Percentiles rank a stretch among this genome's conserved stretches.
Conservation (phyloP, 805 yeast species). For the Teunomyces barrocoloradensis region DNA sequence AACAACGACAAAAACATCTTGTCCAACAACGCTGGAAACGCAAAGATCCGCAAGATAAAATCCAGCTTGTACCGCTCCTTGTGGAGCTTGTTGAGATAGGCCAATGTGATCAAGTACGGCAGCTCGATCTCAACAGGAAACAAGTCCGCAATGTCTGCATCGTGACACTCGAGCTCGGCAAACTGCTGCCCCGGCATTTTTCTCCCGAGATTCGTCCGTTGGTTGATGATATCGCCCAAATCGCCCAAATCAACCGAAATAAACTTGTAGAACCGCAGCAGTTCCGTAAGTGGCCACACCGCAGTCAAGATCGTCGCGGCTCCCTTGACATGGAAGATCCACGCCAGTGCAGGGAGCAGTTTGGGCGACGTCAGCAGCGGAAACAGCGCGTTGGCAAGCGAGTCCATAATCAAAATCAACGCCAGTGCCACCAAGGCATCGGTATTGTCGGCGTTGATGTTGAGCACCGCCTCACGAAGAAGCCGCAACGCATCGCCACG, state of each 20-base stretch:
- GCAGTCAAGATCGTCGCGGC: conserved; percentile 95
- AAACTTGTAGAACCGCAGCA: conserved; percentile 43
- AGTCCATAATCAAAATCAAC: conserved; percentile 84
- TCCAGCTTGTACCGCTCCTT: conserved; percentile 81
- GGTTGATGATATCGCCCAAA: conserved; percentile 67
- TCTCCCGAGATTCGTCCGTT: conserved; percentile 14
- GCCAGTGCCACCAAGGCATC: conserved; percentile 95
- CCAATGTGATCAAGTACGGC: conserved; percentile 84
- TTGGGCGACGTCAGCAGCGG: conserved; percentile 48
- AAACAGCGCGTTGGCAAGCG: conserved; percentile 82
- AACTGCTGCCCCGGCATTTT: conserved; percentile 20
- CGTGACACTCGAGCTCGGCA: conserved; percentile 76
- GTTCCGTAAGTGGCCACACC: conserved; percentile 79
- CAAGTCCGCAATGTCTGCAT: conserved; percentile 76
- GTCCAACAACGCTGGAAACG: conserved; percentile 90
- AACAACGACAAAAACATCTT: conserved; percentile 71
- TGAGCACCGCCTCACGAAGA: conserved; percentile 80
- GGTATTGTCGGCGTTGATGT: conserved; percentile 79
- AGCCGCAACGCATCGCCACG: conserved; percentile 82
- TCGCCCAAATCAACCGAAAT: conserved; percentile 85
- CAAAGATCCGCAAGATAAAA: conserved; percentile 81
- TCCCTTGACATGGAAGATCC: conserved; percentile 97
- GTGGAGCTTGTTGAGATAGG: conserved; percentile 79
- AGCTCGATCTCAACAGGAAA: conserved; percentile 83
- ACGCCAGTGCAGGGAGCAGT: conserved; percentile 86